Evolutionary conservation across 2,329 filamentous ascomycete species (phyloP).

Genomic region (Fusarium sp.): DNA sequence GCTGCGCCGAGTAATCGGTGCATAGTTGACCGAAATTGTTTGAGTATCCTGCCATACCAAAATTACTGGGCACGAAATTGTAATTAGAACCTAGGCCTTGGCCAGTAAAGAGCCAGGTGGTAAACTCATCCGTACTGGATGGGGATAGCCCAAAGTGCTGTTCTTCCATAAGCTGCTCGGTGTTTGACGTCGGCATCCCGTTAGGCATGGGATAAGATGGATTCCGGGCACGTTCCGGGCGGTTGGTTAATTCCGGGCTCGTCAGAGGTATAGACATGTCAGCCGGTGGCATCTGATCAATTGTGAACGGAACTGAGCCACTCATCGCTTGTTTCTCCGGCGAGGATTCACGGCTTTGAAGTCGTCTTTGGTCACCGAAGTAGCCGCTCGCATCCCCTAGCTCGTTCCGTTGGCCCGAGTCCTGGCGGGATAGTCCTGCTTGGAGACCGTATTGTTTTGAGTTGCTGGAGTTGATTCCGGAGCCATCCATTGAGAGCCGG

Average conservation of each 20-base stretch:
- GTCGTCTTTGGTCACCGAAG: constrained; percentile 34
- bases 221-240: constrained; percentile 36
- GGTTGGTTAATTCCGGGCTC: constrained; percentile 33
- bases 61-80: constrained; percentile 39
- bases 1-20: constrained; percentile 42
- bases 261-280: constrained; percentile 40
- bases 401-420: constrained; percentile 29
- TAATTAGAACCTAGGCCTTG: constrained; percentile 41
- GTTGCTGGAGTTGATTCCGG: constrained; percentile 9
- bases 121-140: constrained; percentile 46
- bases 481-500: constrained; percentile 24
- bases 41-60: constrained; percentile 42
- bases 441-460: constrained; percentile 8
- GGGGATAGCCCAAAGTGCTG: constrained; percentile 45
- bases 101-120: constrained; percentile 45
- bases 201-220: constrained; percentile 41
- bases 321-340: constrained; percentile 36
- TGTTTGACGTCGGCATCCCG: constrained; percentile 31
- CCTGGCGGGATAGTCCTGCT: constrained; percentile 23
- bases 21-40: constrained; percentile 46
- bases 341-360: constrained; percentile 42
- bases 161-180: constrained; percentile 42
- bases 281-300: constrained; percentile 36
- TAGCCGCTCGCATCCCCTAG: constrained; percentile 21
- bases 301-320: constrained; percentile 26